Percentiles rank a stretch among this genome's conserved stretches.
phyloP scores from a whole-genome alignment of 192 early-diverging fungal genomes.

The Podila epigama region DNA sequence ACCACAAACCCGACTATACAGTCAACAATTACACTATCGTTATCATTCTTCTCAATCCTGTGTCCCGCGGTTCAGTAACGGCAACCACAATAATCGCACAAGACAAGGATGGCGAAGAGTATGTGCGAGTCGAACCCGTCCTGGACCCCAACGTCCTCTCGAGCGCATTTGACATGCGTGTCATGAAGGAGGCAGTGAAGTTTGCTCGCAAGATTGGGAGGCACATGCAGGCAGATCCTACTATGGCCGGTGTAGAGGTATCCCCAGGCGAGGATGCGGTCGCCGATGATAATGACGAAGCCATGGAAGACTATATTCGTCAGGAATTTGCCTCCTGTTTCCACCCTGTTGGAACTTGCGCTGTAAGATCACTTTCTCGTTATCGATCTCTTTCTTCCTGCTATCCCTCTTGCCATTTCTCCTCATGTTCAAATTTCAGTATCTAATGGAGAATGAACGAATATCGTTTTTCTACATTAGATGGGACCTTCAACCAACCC shows the following conservation, averaged over 20 bases:
- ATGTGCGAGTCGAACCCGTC: not conserved
- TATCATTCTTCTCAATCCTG: constrained; percentile 10
- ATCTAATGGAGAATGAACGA: too few species aligned
- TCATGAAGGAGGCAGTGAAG: not conserved
- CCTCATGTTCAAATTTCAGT: not conserved
- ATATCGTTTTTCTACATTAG: not conserved
- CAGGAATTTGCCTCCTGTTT: not conserved
- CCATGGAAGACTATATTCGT: constrained; percentile 5
- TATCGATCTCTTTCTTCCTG: not conserved
- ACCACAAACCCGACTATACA: not conserved
- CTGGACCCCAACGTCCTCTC: constrained; percentile 13
- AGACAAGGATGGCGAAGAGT: not conserved
- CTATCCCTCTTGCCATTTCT: not conserved
- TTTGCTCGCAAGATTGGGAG: constrained; percentile 12
- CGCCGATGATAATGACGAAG: constrained; percentile 6
- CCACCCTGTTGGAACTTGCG: constrained; percentile 17
- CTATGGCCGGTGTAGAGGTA: constrained; percentile 4
- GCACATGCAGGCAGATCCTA: constrained; percentile 10
- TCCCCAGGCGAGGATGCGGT: constrained; percentile 5
- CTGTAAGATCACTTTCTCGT: constrained; percentile 1
- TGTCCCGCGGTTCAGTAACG: constrained; percentile 2
- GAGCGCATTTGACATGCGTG: constrained; percentile 16
- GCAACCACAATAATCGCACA: not conserved
- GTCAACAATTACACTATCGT: constrained; percentile 10
- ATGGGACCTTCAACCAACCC: constrained; percentile 17